phyloP scores from a whole-genome alignment of 257 asterid species.

The Ophiorrhiza pumila region DNA sequence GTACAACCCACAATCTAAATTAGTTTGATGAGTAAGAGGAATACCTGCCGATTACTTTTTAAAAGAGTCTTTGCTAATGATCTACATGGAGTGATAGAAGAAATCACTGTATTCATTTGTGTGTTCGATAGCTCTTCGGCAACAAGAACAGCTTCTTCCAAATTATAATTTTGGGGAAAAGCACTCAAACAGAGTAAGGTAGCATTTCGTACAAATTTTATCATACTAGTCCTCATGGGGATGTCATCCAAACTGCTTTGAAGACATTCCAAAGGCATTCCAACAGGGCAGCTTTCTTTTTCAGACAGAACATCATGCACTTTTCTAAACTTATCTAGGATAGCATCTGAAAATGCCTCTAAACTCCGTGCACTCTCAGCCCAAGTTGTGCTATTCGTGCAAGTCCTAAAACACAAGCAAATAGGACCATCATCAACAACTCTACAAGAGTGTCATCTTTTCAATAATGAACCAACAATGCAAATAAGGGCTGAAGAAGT shows the following conservation, averaged over 20 bases:
- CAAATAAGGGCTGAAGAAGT: no score
- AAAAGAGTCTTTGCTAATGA: slow-evolving; percentile 74
- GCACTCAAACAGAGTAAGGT: slow-evolving; percentile 65
- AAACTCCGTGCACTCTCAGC: slow-evolving; percentile 57
- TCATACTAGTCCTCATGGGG: slow-evolving; percentile 58
- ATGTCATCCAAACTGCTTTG: slow-evolving; percentile 50
- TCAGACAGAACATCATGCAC: slow-evolving; percentile 39
- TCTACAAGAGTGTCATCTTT: background rate
- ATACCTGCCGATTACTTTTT: slow-evolving; percentile 90
- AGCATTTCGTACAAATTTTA: slow-evolving; percentile 83
- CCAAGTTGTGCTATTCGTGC: slow-evolving; percentile 93
- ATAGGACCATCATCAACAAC: background rate
- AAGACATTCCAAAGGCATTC: slow-evolving; percentile 53
- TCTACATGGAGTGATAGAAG: slow-evolving; percentile 80
- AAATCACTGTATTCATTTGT: slow-evolving; percentile 42
- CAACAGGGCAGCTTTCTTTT: slow-evolving; percentile 32
- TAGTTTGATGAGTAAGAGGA: slow-evolving; percentile 6
- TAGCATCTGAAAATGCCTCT: slow-evolving; percentile 56
- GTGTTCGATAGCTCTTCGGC: slow-evolving; percentile 92
- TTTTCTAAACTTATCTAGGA: slow-evolving; percentile 56
- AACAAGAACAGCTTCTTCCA: slow-evolving; percentile 91
- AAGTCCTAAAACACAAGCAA: slow-evolving; percentile 53
- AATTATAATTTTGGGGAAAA: slow-evolving; percentile 72
- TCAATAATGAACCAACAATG: background rate
- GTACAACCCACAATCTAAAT: background rate